Evolutionary conservation across 1,284 basidiomycete species (phyloP).

Genomic region (Phylloporus gajari): DNA sequence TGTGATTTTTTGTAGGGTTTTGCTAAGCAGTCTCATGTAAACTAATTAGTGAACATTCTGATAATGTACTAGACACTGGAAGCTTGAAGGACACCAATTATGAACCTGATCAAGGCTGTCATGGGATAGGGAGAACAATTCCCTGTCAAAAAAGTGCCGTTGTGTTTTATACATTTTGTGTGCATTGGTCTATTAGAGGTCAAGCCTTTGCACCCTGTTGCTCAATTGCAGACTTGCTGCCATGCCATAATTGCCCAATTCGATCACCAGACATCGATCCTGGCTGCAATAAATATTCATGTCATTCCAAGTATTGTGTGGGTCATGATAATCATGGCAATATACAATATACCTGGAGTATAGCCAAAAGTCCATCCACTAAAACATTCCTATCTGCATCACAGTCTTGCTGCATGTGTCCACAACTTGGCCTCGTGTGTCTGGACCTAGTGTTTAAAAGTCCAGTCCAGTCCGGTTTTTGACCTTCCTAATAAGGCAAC

Average conservation of each 20-base stretch:
- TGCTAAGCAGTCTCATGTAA: too few species aligned
- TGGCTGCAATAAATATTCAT: not conserved
- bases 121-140: too few species aligned
- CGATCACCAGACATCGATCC: not conserved
- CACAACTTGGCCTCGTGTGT: conserved; percentile 54
- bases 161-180: too few species aligned
- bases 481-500: too few species aligned
- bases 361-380: not conserved
- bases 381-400: not conserved
- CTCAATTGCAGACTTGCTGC: not conserved
- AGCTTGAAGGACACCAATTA: conserved; percentile 85
- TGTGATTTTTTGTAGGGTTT: too few species aligned
- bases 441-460: too few species aligned
- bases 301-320: not conserved
- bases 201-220: too few species aligned
- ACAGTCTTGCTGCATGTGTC: conserved; percentile 30
- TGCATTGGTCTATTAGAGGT: too few species aligned
- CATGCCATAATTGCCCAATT: too few species aligned
- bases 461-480: too few species aligned
- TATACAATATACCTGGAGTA: not conserved
- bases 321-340: not conserved
- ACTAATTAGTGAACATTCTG: too few species aligned
- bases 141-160: conserved; percentile 66
- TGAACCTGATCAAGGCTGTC: conserved; percentile 52
- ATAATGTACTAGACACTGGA: conserved; percentile 68